Percentiles rank a stretch among this genome's conserved stretches.
phyloP scores from a whole-genome alignment of 345 rosid genomes.

The Kernera saxatilis region DNA sequence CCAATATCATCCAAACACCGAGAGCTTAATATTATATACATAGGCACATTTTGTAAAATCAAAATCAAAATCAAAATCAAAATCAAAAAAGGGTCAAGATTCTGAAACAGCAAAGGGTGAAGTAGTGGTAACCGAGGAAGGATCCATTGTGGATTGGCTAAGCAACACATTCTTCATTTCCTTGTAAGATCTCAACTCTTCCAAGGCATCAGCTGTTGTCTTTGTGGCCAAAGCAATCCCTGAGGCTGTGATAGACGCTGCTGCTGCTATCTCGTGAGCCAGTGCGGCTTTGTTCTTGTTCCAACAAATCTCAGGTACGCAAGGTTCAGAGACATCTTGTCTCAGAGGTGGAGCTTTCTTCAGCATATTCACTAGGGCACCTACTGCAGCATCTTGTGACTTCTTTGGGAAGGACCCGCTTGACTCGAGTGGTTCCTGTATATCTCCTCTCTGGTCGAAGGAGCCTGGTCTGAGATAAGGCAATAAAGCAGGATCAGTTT shows the following conservation, averaged over 20 bases:
- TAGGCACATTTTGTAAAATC: background rate
- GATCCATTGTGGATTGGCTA: conserved; percentile 30
- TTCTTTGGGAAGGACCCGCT: conserved; percentile 47
- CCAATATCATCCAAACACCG: background rate
- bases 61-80: background rate
- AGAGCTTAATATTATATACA: background rate
- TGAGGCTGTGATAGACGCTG: conserved; percentile 45
- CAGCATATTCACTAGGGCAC: conserved; percentile 79
- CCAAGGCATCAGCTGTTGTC: conserved; percentile 86
- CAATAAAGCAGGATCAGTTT: background rate
- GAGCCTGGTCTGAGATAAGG: conserved; percentile 50
- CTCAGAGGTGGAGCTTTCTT: conserved; percentile 83
- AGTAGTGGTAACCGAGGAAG: conserved; percentile 16
- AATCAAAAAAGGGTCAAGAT: conserved; percentile 13
- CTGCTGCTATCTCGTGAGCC: conserved; percentile 31
- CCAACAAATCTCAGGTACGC: conserved; percentile 29
- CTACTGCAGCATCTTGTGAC: conserved; percentile 88
- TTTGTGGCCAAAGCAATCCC: conserved; percentile 37
- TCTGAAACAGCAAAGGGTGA: conserved; percentile 18
- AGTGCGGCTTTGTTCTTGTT: conserved; percentile 4
- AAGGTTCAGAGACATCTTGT: conserved; percentile 45
- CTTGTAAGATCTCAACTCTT: conserved; percentile 71
- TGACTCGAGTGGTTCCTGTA: conserved; percentile 39
- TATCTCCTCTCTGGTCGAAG: conserved; percentile 47
- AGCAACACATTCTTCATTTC: conserved; percentile 59